Percentiles rank a stretch among this genome's conserved stretches.
phyloP scores from a whole-genome alignment of 306 rosid species.

The Quercus wislizeni region DNA sequence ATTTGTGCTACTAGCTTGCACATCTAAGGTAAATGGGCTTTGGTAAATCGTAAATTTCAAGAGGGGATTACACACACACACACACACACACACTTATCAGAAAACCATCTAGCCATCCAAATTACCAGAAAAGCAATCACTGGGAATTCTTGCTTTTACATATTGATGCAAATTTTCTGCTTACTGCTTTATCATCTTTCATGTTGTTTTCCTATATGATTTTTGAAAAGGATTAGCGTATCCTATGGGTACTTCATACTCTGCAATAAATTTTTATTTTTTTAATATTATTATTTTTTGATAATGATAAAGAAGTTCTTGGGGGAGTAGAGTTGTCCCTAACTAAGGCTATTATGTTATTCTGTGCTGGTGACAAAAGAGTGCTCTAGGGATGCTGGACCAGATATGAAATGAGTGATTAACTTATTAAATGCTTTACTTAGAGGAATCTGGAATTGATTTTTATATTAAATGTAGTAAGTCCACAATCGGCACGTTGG shows the following conservation, averaged over 20 bases:
- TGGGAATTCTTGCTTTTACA: neutral
- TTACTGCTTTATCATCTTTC: neutral
- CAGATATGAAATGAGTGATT: neutral
- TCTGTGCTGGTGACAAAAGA: neutral
- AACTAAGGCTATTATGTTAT: neutral
- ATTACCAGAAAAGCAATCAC: neutral
- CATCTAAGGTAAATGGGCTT: conserved; percentile 17
- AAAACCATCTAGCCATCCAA: neutral
- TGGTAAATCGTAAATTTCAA: conserved; percentile 4
- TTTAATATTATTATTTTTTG: too few species aligned
- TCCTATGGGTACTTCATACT: neutral
- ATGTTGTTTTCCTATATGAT: neutral
- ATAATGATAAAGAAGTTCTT: too few species aligned
- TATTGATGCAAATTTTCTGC: neutral
- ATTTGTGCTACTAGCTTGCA: conserved; percentile 23
- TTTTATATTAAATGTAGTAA: too few species aligned
- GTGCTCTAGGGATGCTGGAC: neutral
- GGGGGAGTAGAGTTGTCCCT: too few species aligned
- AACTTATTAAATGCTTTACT: neutral
- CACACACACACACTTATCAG: neutral
- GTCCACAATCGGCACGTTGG: too few species aligned
- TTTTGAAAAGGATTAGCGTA: neutral
- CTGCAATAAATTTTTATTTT: neutral
- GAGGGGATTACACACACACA: too few species aligned
- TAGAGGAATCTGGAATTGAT: too few species aligned